Base-by-base conservation (phyloP, 2,329 filamentous ascomycete species). In the Nectriaceae sp. region DNA sequence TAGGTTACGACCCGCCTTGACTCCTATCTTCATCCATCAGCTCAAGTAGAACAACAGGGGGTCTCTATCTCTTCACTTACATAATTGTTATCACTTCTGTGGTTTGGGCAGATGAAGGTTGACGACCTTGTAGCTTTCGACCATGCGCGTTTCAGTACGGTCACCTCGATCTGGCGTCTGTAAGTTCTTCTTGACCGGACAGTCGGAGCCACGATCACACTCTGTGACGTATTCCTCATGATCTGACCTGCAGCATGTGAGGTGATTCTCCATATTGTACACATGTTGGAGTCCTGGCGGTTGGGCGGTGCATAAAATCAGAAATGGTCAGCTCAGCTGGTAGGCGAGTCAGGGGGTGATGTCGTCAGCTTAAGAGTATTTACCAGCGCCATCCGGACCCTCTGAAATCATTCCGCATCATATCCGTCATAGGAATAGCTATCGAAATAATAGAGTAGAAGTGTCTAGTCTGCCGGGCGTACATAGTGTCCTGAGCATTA, bases 121-220 rank as follows among this genome's bases (percentile, higher is more conserved):
- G 37, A 52, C 21, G 29, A 44, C 6, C 22, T 21, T 42, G 40
- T 52, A 40, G 40, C 33, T 53, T 24, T 44, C 39, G 24, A 46
- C 36, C 40, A 50, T 46, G 49, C 54, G 53, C 13, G 44, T 50
- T 39, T 53, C 46, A 33, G 40, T 43, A 44, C 38, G 39, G 20
- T 44, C 46, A 22, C 52, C 44, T 44, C 42, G 50, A 40, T 40
- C 18, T 40, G 49, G 15, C 16, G 20, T 19, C n/a, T n/a, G n/a
- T 35, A 29, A 35, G 20, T 37, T 44, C 46, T 31, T 53, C 38
- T 46, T 46, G 20, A 47, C 47, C 6, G 47, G 48, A 24, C 50
- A 51, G n/a, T 45, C 42, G 33, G 41, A 31, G 8, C 49, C 48
- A 21, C 33, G 42, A 42, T 41, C 26, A 24, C 46, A 49, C 16